phyloP scores from a whole-genome alignment of 2,329 filamentous ascomycete genomes.

The Pseudopyrenochaeta lycopersici region DNA sequence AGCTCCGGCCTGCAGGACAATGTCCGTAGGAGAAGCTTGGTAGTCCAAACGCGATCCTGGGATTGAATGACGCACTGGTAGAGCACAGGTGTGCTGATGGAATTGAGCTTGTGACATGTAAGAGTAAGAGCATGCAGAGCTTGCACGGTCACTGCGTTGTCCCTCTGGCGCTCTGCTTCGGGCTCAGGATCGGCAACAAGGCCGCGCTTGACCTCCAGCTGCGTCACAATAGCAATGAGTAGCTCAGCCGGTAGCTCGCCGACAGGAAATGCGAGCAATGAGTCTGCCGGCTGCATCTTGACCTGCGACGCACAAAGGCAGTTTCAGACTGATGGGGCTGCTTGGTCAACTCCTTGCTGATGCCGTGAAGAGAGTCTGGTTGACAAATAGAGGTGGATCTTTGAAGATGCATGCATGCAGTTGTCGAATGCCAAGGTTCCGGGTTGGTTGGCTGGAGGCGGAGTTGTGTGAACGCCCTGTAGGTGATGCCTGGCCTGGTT shows the following conservation, averaged over 20 bases:
- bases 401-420: too few species aligned
- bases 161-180: constrained; percentile 2
- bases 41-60: background rate
- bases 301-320: too few species aligned
- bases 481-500: background rate
- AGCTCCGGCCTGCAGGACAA: background rate
- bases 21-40: background rate
- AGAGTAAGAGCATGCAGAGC: constrained; percentile 20
- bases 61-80: constrained; percentile 24
- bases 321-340: too few species aligned
- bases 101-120: constrained; percentile 19
- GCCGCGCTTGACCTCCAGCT: constrained; percentile 21
- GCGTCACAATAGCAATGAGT: constrained; percentile 19
- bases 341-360: too few species aligned
- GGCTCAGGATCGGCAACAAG: constrained; percentile 1
- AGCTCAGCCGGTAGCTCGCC: constrained; percentile 25
- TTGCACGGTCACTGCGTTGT: constrained; percentile 4
- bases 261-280: background rate
- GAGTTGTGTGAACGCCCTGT: too few species aligned
- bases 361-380: too few species aligned
- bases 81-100: constrained; percentile 19
- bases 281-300: background rate
- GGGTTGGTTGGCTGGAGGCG: too few species aligned
- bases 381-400: too few species aligned
- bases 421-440: too few species aligned